Evolutionary conservation across 495 filamentous ascomycete genomes (phyloP), one percentile per base, ranked within the genome.

Genomic region (Trypethelium eluteriae): DNA sequence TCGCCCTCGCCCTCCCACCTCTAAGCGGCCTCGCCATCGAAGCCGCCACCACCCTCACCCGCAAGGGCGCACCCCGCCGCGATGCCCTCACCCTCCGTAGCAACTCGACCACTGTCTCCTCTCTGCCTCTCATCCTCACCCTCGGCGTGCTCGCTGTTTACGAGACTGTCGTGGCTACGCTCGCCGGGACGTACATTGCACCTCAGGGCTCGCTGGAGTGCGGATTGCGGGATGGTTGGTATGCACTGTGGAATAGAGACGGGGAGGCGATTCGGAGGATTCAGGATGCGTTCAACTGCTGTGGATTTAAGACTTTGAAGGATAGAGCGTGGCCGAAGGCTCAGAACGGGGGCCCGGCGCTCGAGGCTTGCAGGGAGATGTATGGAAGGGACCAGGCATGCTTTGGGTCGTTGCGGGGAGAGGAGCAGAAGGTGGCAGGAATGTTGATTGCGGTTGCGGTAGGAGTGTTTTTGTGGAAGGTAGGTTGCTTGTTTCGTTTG

Each of bases 241-340:
- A 76, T 53, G 35, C 49, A 2, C 70, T 86, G 64, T 89, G 80
- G 67, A 68, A 67, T 0, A 41, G 63, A 0, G 73, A 88, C 64
- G 78, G 66, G 0, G 71, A 76, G 18, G 72, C 77, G 10, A 85
- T 91, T 64, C 75, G 82, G 61, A 62, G 73, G 9, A 88, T 91
- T 67, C 87, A 91, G 65, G 85, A 90, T 72, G 69, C 76, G 0
- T 80, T 89, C 47, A 70, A 80, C 9, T 91, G 88, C 74, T 91
- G 88, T 67, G 88, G 88, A 2, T 76, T 88, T 12, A 76, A 77
- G 38, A 81, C 78, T 32, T 70, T 81, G 3, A 76, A 72, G 63
- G 86, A 91, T 69, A 79, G 79, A 64, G 80, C 81, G 0, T 88
- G 79, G 77, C 88, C 87, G 10, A 88, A 88, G 67, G 68, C 68